Evolutionary conservation across 495 filamentous ascomycete species (phyloP), one percentile per base, ranked within the genome.

Genomic region (Usnea hakonensis): DNA sequence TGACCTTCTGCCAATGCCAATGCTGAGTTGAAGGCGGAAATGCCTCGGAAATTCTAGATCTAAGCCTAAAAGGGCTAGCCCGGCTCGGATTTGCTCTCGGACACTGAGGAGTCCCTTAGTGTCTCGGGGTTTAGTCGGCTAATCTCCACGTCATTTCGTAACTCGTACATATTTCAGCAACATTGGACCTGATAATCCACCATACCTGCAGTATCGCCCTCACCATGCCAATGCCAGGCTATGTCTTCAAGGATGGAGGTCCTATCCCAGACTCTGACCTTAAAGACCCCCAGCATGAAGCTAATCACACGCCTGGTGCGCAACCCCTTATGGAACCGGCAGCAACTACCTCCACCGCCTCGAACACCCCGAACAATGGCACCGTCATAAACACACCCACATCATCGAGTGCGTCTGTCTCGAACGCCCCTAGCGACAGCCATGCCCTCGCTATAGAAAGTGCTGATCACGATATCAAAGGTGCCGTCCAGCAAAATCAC

Each of bases 391-490:
- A 68, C 21, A 61, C 56, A 16, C 68, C 68, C 10, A 66, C 68
- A 32, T 62, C 68, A 23, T 70, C 68, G 35, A 65, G 60, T 41
- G 53, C 62, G 23, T 52, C 62, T 30, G 59, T 38, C 11, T 64
- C 57, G 4, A 62, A 65, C 53, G 58, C 56, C 13, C 74, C 78
- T 26, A 79, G 79, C 8, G 78, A 79, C 14, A 81, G 78, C 62
- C 79, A 81, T 72, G 70, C 77, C 5, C 68, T 82, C 7, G 76
- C 79, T 3, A 52, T 52, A 13, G 71, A 74, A 46, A 69, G 74
- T 8, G 64, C 40, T 48, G 74, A 76, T 46, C 76, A 74, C 57
- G 75, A 76, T 19, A 74, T 83, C 52, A 78, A 81, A 64, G 78
- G 81, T 36, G 68, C 75, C 14, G 73, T 76, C n/a, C 80, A 83